Percentiles rank a stretch among this genome's conserved stretches.
Conservation (phyloP, 108 stramenopile genomes). For the Epipyxis sp. region DNA sequence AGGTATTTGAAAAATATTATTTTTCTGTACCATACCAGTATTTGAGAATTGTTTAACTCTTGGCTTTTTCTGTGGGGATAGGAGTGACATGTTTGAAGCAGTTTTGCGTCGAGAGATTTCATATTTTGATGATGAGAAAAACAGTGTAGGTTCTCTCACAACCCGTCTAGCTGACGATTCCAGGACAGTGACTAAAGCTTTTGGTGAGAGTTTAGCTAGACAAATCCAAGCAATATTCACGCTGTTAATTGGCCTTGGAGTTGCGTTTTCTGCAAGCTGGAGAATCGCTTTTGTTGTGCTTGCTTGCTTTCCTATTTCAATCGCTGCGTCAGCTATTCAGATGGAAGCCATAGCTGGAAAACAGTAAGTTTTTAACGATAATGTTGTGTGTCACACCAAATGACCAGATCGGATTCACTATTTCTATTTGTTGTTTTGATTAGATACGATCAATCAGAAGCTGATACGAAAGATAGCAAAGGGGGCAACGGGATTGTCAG, state of each 20-base stretch:
- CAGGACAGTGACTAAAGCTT: slow-evolving; percentile 63
- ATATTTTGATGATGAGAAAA: slow-evolving; percentile 45
- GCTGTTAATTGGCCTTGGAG: slow-evolving; percentile 60
- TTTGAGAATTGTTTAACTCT: slow-evolving; percentile 38
- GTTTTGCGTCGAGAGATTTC: slow-evolving; percentile 46
- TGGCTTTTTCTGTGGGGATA: background rate
- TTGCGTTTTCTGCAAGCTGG: slow-evolving; percentile 70
- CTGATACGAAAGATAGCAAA: background rate
- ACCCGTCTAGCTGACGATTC: slow-evolving; percentile 76
- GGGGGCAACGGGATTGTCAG: background rate
- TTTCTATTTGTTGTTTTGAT: background rate
- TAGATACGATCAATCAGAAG: background rate
- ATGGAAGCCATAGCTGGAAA: slow-evolving; percentile 49
- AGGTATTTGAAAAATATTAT: too few species aligned
- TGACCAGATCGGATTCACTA: background rate
- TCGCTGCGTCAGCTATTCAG: slow-evolving; percentile 66
- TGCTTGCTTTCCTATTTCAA: slow-evolving; percentile 65
- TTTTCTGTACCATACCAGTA: too few species aligned
- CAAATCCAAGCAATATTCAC: slow-evolving; percentile 58
- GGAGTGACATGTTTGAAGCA: slow-evolving; percentile 13
- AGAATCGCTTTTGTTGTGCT: slow-evolving; percentile 71
- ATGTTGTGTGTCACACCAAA: background rate
- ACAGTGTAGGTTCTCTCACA: slow-evolving; percentile 63
- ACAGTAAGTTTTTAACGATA: background rate
- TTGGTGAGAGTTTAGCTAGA: slow-evolving; percentile 65